A percentile compares a stretch with the other conserved stretches of the same genome.
These are phyloP conservation scores for Lodderomyces metapsilosis DNA, from an alignment of 1,139 yeast species.

Conservation along the genomic window DNA sequence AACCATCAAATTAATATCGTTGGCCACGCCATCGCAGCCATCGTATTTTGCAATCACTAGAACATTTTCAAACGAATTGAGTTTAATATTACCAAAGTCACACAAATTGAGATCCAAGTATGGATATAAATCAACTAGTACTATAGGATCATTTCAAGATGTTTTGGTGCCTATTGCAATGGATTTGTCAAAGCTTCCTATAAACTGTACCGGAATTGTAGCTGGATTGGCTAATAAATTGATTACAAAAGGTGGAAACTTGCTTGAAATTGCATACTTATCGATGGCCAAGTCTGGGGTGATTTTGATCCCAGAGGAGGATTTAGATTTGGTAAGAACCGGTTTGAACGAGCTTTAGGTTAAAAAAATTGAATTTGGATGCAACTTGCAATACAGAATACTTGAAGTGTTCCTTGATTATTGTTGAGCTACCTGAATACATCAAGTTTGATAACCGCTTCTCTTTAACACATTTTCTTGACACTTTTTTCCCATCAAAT, in stretches of 20 bases:
- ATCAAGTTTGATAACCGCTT: conserved; percentile 22
- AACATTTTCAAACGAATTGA: conserved; percentile 53
- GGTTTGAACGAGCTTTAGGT: conserved; percentile 10
- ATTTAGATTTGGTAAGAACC: conserved; percentile 29
- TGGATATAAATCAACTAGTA: conserved; percentile 42
- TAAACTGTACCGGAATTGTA: conserved; percentile 66
- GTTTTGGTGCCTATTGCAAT: conserved; percentile 56
- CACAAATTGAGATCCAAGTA: conserved; percentile 30
- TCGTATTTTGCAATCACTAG: conserved; percentile 59
- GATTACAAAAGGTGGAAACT: conserved; percentile 29
- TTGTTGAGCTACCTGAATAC: conserved; percentile 17
- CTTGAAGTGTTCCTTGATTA: background rate
- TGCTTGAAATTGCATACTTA: conserved; percentile 57
- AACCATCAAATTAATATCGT: conserved; percentile 30
- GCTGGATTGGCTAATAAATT: conserved; percentile 61
- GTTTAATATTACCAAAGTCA: conserved; percentile 52
- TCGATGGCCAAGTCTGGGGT: conserved; percentile 64
- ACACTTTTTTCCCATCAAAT: conserved; percentile 16
- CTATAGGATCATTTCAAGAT: conserved; percentile 60
- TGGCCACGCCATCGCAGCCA: conserved; percentile 29
- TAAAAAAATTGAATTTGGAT: background rate
- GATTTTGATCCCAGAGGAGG: conserved; percentile 58
- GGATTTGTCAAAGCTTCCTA: conserved; percentile 55
- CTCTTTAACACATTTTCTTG: conserved; percentile 24
- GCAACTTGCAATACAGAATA: background rate